These are phyloP conservation scores for Ophiocordyceps unilateralis DNA, from an alignment of 2,329 filamentous ascomycete species.

Conservation along the genomic window DNA sequence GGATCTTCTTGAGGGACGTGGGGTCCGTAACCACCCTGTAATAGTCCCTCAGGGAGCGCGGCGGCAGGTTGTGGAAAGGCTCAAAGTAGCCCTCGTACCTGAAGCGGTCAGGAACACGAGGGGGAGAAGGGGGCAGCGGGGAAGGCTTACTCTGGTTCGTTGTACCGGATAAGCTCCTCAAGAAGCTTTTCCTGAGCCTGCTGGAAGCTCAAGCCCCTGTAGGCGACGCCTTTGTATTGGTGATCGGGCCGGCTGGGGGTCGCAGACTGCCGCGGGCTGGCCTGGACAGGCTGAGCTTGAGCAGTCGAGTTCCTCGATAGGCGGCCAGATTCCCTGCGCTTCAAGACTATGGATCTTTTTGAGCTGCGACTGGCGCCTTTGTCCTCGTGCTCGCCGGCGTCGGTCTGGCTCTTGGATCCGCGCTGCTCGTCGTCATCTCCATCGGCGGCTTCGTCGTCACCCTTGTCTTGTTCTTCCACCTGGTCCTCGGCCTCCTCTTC, in stretches of 20 bases:
- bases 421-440: constrained; percentile 10
- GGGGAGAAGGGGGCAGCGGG: not conserved
- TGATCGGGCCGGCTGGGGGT: constrained; percentile 28
- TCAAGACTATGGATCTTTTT: constrained; percentile 21
- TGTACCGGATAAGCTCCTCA: constrained; percentile 52
- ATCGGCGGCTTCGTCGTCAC: constrained; percentile 11
- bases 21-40: constrained; percentile 72
- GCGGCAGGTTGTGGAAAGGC: constrained; percentile 64
- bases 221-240: constrained; percentile 39
- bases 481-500: not conserved
- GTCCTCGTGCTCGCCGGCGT: constrained; percentile 12
- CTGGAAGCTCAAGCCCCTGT: constrained; percentile 61
- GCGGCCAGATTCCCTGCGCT: constrained; percentile 18
- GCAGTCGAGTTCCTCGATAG: constrained; percentile 16
- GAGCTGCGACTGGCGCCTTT: constrained; percentile 13
- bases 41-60: constrained; percentile 65
- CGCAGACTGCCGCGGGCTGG: constrained; percentile 17
- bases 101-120: constrained; percentile 7
- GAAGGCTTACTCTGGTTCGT: constrained; percentile 42
- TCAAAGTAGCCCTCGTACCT: constrained; percentile 54
- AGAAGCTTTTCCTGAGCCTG: constrained; percentile 76
- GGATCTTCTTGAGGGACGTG: constrained; percentile 58
- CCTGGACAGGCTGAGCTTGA: constrained; percentile 7
- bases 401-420: constrained; percentile 1
- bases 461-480: not conserved